Evolutionary conservation across 2,329 filamentous ascomycete species (phyloP).

Genomic region (Colletotrichum limetticola): DNA sequence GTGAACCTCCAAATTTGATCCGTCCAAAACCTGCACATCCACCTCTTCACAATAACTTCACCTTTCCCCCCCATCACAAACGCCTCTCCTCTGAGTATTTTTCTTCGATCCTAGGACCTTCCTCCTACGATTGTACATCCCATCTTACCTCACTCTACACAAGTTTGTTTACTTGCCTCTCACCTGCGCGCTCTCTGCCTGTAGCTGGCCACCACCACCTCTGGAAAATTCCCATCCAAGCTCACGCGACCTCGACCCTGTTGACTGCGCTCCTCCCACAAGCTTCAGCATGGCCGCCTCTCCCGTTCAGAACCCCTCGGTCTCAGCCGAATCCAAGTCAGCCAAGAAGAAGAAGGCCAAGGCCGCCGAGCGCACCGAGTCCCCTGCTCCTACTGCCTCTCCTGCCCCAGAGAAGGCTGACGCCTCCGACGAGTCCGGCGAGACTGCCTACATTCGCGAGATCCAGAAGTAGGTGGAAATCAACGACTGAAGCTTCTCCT

Average conservation of each 20-base stretch:
- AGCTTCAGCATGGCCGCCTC: constrained; percentile 69
- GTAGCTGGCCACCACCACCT: constrained; percentile 24
- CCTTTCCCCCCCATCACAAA: neutral
- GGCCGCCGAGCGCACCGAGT: constrained; percentile 65
- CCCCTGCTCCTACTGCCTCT: constrained; percentile 63
- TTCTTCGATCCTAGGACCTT: constrained; percentile 25
- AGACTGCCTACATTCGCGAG: constrained; percentile 87
- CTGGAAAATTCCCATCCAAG: constrained; percentile 24
- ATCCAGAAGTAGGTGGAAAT: constrained; percentile 79
- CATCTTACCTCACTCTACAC: constrained; percentile 20
- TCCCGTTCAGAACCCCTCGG: constrained; percentile 69
- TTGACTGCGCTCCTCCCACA: constrained; percentile 14
- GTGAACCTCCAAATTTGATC: constrained; percentile 13
- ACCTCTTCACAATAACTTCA: neutral
- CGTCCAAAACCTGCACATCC: constrained; percentile 20
- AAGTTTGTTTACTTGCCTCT: constrained; percentile 15
- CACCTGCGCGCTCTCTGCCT: constrained; percentile 5
- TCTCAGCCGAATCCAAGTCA: constrained; percentile 71
- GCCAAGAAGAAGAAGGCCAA: constrained; percentile 75
- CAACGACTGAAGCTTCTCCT: constrained; percentile 10
- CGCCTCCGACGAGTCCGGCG: constrained; percentile 70
- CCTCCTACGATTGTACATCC: constrained; percentile 2
- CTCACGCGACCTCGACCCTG: constrained; percentile 28
- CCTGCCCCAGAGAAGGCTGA: constrained; percentile 60
- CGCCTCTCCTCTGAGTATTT: constrained; percentile 5